Evolutionary conservation across 2,329 filamentous ascomycete genomes (phyloP).

Genomic region (Lachnellula hyalina): DNA sequence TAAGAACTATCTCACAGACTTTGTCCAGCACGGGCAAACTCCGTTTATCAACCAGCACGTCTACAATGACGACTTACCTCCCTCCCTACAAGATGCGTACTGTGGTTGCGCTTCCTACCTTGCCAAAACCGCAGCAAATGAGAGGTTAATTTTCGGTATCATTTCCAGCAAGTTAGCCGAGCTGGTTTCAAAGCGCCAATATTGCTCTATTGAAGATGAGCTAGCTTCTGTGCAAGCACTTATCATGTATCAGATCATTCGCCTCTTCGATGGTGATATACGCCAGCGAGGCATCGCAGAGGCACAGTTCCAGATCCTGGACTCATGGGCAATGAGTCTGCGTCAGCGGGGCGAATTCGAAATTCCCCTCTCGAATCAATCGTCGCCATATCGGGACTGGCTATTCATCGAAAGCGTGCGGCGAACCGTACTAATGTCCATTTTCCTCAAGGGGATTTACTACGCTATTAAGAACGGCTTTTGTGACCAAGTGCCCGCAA

Average conservation of each 20-base stretch:
- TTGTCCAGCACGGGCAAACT: no score
- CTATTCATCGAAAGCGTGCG: not conserved
- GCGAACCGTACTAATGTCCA: not conserved
- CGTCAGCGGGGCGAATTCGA: not conserved
- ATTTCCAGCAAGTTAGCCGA: no score
- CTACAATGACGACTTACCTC: no score
- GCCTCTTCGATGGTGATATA: constrained; percentile 27
- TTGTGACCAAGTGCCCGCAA: not conserved
- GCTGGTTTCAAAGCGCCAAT: no score
- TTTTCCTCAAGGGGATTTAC: not conserved
- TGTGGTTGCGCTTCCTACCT: no score
- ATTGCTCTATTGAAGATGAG: not conserved
- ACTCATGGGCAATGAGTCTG: constrained; percentile 19
- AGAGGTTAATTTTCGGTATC: no score
- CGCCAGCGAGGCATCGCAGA: constrained; percentile 23
- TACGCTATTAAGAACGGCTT: not conserved
- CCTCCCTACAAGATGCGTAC: no score
- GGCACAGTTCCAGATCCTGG: constrained; percentile 20
- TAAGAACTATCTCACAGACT: no score
- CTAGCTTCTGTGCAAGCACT: constrained; percentile 18
- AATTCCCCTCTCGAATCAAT: not conserved
- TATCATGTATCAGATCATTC: constrained; percentile 28
- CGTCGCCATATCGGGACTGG: not conserved
- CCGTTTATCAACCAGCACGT: no score
- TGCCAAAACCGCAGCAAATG: no score